Conservation (phyloP, 2,329 filamentous ascomycete genomes). For the Myriosclerotinia scirpicola region DNA sequence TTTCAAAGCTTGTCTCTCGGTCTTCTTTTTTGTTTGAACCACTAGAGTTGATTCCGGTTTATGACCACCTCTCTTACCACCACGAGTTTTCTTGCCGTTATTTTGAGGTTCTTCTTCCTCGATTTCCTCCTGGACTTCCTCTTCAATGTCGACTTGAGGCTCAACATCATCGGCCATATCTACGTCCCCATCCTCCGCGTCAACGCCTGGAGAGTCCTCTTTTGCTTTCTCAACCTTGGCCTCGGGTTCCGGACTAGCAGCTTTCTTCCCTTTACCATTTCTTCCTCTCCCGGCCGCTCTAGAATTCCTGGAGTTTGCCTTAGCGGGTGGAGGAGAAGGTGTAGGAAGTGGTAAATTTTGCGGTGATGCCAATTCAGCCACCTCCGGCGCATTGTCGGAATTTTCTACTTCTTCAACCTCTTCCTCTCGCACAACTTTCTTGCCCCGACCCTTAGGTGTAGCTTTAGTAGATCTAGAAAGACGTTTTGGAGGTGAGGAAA, state of each 20-base stretch:
- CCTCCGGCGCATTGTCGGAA: slow-evolving; percentile 9
- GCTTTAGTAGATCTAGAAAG: slow-evolving; percentile 8
- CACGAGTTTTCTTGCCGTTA: slow-evolving; percentile 9
- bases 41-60: background rate
- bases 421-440: slow-evolving; percentile 4
- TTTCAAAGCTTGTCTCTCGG: background rate
- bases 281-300: slow-evolving; percentile 7
- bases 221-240: slow-evolving; percentile 30
- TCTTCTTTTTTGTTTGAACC: background rate
- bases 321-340: background rate
- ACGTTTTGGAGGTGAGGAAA: slow-evolving; percentile 2
- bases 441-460: background rate
- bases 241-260: slow-evolving; percentile 6
- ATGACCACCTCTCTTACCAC: background rate
- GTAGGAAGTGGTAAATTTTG: background rate
- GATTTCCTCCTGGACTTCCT: background rate
- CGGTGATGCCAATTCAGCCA: background rate
- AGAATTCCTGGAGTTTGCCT: slow-evolving; percentile 6
- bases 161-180: slow-evolving; percentile 4
- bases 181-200: slow-evolving; percentile 22
- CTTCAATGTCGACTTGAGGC: background rate
- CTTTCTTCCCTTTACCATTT: background rate
- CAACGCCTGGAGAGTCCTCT: slow-evolving; percentile 29
- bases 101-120: background rate
- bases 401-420: slow-evolving; percentile 19